Base-by-base conservation (phyloP, 345 rosid species). In the Brassica carinata region DNA sequence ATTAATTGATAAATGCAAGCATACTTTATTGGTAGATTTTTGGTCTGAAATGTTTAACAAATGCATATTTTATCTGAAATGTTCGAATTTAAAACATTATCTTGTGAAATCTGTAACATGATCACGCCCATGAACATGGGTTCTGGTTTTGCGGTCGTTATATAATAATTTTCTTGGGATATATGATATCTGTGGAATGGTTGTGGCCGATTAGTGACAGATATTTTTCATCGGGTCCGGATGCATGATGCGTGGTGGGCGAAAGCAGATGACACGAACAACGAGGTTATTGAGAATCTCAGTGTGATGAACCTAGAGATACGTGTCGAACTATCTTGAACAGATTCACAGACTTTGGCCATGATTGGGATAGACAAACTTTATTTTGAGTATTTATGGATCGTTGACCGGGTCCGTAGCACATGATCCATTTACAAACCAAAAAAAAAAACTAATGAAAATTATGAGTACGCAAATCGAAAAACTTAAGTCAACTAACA, bases 71-170 rank as follows among this genome's bases (percentile, higher is more conserved):
- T 26, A 15, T 48, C 8, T 43, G 26, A 14, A 5, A 8, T 67
- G 65, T 64, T 75, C 31, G 77, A 76, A 71, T 81, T 57, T 3
- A 76, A 59, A 72, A 76, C 77, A 81, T 81, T 81, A 81, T 81
- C 84, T 81, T 17, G 58, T 64, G 14, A 45, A 34, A 6, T 74
- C 14, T 67, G 80, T 10, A 76, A 76, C 84, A 76, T 81, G 77
- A 45, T 30, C 80, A 76, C 77, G 81, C 74, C 84, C 76, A 69
- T 75, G 83, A 75, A 80, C 80, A 75, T 75, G 80, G 72, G 80
- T 75, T 80, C 83, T 70, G 79, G 79, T 80, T 70, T 80, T 70
- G 68, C 72, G 80, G 79, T 75, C 63, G 59, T 64, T 74, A 26
- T 74, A 80, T 26, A 63, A 68, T 61, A 75, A 18, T 6, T 45